Evolutionary conservation across 2,329 filamentous ascomycete genomes (phyloP).

Genomic region (Hypoxylon sp.): DNA sequence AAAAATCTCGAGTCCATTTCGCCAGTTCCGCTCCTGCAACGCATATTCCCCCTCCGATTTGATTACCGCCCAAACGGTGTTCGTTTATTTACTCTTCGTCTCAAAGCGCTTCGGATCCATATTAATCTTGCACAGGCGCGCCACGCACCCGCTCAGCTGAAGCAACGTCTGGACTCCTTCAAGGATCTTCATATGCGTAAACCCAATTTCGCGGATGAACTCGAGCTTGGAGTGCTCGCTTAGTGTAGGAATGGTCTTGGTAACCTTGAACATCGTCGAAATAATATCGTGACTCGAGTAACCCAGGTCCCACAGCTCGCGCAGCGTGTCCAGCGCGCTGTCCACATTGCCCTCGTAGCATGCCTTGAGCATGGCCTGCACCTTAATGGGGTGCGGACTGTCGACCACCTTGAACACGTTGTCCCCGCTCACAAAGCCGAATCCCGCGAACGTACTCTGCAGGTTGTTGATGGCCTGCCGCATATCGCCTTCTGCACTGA

Average conservation of each 20-base stretch:
- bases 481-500: slow-evolving; percentile 98
- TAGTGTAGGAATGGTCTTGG: slow-evolving; percentile 92
- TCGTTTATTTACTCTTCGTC: slow-evolving; percentile 40
- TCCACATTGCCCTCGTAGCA: slow-evolving; percentile 95
- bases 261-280: slow-evolving; percentile 98
- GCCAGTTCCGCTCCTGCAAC: background rate
- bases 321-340: slow-evolving; percentile 85
- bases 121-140: slow-evolving; percentile 92
- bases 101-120: slow-evolving; percentile 92
- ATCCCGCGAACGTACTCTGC: slow-evolving; percentile 92
- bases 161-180: slow-evolving; percentile 96
- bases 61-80: background rate
- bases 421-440: slow-evolving; percentile 96
- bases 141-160: slow-evolving; percentile 93
- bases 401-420: slow-evolving; percentile 99
- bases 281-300: slow-evolving; percentile 99
- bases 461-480: slow-evolving; percentile 98
- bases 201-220: slow-evolving; percentile 98
- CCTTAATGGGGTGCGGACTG: slow-evolving; percentile 96
- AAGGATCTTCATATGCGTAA: slow-evolving; percentile 99
- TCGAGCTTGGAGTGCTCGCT: slow-evolving; percentile 97
- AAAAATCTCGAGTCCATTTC: slow-evolving; percentile 37
- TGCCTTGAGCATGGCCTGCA: slow-evolving; percentile 98
- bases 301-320: slow-evolving; percentile 93
- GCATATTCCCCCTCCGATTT: background rate